These are phyloP conservation scores for Gaertneriomyces sp. DNA, from an alignment of 192 early-diverging fungal genomes.

Conservation along the genomic window DNA sequence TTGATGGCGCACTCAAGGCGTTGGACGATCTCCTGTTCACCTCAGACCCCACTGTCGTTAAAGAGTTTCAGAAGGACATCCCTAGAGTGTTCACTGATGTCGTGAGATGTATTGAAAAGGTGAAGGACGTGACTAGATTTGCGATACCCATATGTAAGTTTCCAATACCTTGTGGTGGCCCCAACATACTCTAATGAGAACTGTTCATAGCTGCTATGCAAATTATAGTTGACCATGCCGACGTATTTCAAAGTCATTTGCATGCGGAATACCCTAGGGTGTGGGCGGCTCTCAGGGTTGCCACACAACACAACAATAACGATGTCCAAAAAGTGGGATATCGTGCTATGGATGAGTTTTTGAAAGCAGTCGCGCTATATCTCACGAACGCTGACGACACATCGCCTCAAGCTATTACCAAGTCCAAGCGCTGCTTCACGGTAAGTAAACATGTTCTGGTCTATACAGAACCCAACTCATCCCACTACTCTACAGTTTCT, in stretches of 20 bases:
- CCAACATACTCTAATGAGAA: conserved; percentile 17
- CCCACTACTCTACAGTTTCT: conserved; percentile 19
- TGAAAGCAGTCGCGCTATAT: conserved; percentile 6
- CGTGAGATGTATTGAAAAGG: conserved; percentile 9
- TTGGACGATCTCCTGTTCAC: conserved; percentile 29
- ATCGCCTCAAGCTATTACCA: too few relatives aligned
- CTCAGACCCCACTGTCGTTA: not conserved
- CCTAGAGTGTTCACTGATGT: not conserved
- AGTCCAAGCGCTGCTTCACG: conserved; percentile 19
- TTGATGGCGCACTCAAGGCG: conserved; percentile 35
- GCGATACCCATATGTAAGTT: conserved; percentile 5
- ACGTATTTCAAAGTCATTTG: not conserved
- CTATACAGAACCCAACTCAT: not conserved
- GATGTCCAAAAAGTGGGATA: conserved; percentile 24
- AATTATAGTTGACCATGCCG: conserved; percentile 19
- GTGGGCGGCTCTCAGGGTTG: conserved; percentile 6
- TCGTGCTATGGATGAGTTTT: conserved; percentile 21
- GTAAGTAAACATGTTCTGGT: conserved; percentile 35
- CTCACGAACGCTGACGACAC: conserved; percentile 4
- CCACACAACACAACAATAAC: conserved; percentile 4
- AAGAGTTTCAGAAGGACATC: too few relatives aligned
- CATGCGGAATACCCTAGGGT: not conserved
- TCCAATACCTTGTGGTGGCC: conserved; percentile 11
- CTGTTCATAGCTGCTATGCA: conserved; percentile 13
- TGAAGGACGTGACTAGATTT: conserved; percentile 11